Conservation (phyloP, 257 asterid genomes). For the Salvia splendens region DNA sequence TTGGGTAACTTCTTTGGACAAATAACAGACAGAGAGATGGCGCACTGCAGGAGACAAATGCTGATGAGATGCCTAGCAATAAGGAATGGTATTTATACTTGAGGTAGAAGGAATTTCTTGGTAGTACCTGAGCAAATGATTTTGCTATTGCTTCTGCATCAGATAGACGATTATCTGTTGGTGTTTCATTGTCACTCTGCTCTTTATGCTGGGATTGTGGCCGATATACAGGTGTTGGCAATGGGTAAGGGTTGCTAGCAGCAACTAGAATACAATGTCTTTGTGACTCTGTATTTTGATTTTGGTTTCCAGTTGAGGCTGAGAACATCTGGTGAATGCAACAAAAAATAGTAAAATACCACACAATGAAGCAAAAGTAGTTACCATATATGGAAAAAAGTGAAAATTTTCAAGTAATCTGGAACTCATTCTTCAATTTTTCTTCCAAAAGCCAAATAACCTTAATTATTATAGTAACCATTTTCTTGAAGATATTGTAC, state of each 20-base stretch:
- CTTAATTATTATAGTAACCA: constrained; percentile 1
- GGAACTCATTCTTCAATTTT: constrained; percentile 9
- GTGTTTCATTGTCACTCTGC: constrained; percentile 61
- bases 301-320: constrained; percentile 58
- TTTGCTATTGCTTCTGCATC: constrained; percentile 88
- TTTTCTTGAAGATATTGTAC: constrained; percentile 1
- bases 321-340: constrained; percentile 66
- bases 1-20: constrained; percentile 95
- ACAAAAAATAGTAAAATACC: constrained; percentile 24
- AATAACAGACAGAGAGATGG: constrained; percentile 80
- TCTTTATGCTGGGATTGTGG: constrained; percentile 60
- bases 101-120: constrained; percentile 7
- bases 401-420: neutral
- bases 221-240: constrained; percentile 73
- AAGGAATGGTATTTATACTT: constrained; percentile 20
- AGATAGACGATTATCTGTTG: constrained; percentile 57
- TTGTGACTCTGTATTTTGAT: constrained; percentile 63
- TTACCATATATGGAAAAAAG: constrained; percentile 9
- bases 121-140: constrained; percentile 75
- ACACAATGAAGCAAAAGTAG: constrained; percentile 14
- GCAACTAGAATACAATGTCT: constrained; percentile 90
- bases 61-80: constrained; percentile 18
- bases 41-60: constrained; percentile 60
- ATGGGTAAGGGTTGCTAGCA: constrained; percentile 87
- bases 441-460: neutral